Percentiles rank a stretch among this genome's conserved stretches.
Evolutionary conservation across 2,329 filamentous ascomycete species (phyloP).

Genomic region (Colletotrichum sp.): DNA sequence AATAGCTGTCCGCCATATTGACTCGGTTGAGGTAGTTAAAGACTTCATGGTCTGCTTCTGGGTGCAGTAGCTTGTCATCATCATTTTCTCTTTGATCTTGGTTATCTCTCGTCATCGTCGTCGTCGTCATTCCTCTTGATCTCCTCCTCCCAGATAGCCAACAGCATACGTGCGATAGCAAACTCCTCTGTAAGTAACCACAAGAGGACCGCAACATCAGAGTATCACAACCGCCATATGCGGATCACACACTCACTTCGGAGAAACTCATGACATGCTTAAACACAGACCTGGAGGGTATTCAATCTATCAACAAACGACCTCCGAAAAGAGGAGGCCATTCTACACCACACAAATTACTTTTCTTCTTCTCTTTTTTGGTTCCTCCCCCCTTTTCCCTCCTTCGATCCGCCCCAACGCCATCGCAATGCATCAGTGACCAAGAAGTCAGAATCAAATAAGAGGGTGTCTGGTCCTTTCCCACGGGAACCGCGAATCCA

Average conservation of each 20-base stretch:
- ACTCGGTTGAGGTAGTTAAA: too few relatives aligned
- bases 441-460: background rate
- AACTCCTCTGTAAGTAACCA: too few relatives aligned
- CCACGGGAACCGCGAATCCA: background rate
- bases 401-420: conserved; percentile 31
- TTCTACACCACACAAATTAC: background rate
- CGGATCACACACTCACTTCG: background rate
- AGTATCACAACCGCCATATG: accelerated
- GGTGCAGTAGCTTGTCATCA: too few relatives aligned
- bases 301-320: background rate
- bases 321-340: background rate
- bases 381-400: conserved; percentile 8
- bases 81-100: too few relatives aligned
- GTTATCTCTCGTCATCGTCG: too few relatives aligned
- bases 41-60: too few relatives aligned
- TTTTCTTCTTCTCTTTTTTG: background rate
- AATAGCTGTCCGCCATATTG: too few relatives aligned
- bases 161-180: too few relatives aligned
- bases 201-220: too few relatives aligned
- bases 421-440: conserved; percentile 43
- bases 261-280: background rate
- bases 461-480: background rate
- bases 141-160: accelerated
- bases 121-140: too few relatives aligned
- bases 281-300: background rate